Conservation (phyloP, 1,284 basidiomycete genomes). For the Irpex sp. region DNA sequence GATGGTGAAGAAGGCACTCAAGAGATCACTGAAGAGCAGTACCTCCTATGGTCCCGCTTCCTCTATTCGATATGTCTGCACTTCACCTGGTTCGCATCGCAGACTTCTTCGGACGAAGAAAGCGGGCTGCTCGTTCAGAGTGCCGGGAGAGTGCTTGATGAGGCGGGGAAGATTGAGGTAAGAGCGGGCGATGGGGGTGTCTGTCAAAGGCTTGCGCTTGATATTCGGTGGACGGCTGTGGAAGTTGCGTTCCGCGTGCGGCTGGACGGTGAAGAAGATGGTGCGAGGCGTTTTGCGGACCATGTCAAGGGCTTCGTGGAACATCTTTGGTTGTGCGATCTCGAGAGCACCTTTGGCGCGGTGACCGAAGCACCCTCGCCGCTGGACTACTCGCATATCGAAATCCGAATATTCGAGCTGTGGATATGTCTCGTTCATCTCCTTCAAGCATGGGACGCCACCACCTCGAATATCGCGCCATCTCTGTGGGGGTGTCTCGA, state of each 20-base stretch:
- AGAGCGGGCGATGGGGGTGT: constrained; percentile 21
- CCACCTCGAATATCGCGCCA: constrained; percentile 5
- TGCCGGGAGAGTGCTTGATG: constrained; percentile 38
- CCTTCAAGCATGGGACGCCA: constrained; percentile 1
- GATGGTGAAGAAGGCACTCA: constrained; percentile 6
- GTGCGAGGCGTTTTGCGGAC: constrained; percentile 11
- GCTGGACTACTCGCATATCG: constrained; percentile 19
- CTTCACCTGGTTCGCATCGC: constrained; percentile 22
- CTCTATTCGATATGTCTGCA: constrained; percentile 23
- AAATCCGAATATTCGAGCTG: constrained; percentile 43
- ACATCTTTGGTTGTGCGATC: constrained; percentile 37
- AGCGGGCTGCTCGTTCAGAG: constrained; percentile 31
- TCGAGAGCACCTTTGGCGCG: constrained; percentile 35
- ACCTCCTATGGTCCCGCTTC: constrained; percentile 20
- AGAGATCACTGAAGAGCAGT: constrained; percentile 29
- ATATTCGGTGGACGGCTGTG: constrained; percentile 56
- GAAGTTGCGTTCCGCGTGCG: constrained; percentile 47
- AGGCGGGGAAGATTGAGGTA: constrained; percentile 16
- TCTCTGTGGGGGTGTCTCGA: constrained; percentile 46
- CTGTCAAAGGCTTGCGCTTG: constrained; percentile 38
- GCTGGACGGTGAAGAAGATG: constrained; percentile 23
- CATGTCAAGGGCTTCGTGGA: constrained; percentile 40
- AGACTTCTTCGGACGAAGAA: constrained; percentile 11
- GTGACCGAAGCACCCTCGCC: constrained; percentile 32
- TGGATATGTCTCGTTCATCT: constrained; percentile 77